Base-by-base conservation (phyloP, 2,329 filamentous ascomycete genomes). In the Sclerotinia borealis region DNA sequence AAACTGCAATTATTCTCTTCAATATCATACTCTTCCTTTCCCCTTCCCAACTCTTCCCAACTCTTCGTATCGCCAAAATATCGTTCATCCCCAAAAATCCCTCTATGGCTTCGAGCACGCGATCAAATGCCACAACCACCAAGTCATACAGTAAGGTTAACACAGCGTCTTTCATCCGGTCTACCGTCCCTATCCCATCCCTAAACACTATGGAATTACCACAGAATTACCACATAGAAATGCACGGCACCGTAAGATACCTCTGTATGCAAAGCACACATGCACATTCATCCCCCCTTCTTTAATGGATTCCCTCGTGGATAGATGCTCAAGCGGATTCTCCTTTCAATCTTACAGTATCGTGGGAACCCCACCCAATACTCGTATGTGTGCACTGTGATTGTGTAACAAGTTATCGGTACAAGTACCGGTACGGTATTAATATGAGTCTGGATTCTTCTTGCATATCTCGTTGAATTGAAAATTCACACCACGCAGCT, bases 211-310 rank as follows among this genome's bases (percentile, higher is more conserved):
- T 45, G n/a, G 37, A 45, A 34, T 34, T 45, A 56, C 19, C 54
- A 56, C n/a, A 45, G 29, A 56, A n/a, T 56, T 56, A 56, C 39
- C 54, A 56, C 39, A 45, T 45, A 56, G n/a, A 56, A 45, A 45
- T 45, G n/a, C 19, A 4, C 27, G 25, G 29, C 17, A 25, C 29
- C 29, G 48, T 50, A n/a, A 34, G 7, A 27, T 22, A 25, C n/a
- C 54, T 25, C 39, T 51, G 49, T 11, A 4, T 25, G 41, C 27
- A 10, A 17, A 45, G 8, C 29, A 25, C 39, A 45, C 13, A 17
- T 13, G 48, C 29, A 55, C 9, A 1, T n/a, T n/a, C n/a, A n/a
- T n/a, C n/a, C n/a, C n/a, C n/a, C n/a, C n/a, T n/a, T n/a, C n/a
- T n/a, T n/a, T n/a, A n/a, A n/a, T n/a, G n/a, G n/a, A n/a, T n/a